Percentiles rank a stretch among this genome's conserved stretches.
Conservation (phyloP, 495 filamentous ascomycete species). For the Pyrenopolyporus hunteri region DNA sequence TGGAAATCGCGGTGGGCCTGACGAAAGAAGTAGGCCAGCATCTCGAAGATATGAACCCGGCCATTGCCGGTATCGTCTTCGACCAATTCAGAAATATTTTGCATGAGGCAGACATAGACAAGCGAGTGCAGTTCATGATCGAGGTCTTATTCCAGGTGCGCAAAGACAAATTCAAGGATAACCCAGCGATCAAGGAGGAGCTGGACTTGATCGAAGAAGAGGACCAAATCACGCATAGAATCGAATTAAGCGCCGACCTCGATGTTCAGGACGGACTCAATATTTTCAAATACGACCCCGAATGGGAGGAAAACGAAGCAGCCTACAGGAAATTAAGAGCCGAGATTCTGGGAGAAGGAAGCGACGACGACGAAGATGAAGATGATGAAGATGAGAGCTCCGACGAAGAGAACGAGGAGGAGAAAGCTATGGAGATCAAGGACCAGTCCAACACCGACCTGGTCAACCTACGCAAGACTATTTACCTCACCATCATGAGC, state of each 20-base stretch:
- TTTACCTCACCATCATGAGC: conserved; percentile 97
- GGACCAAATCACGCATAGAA: conserved; percentile 91
- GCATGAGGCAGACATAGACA: conserved; percentile 95
- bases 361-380: conserved; percentile 74
- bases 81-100: conserved; percentile 95
- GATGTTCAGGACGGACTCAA: conserved; percentile 85
- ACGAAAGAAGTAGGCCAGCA: conserved; percentile 91
- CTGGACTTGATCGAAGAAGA: conserved; percentile 96
- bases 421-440: conserved; percentile 86
- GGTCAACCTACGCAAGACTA: conserved; percentile 88
- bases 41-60: conserved; percentile 88
- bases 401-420: conserved; percentile 75
- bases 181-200: conserved; percentile 87
- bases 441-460: conserved; percentile 96
- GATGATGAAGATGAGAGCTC: conserved; percentile 77
- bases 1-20: conserved; percentile 94
- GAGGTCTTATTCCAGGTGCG: conserved; percentile 96
- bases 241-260: conserved; percentile 79
- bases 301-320: conserved; percentile 90
- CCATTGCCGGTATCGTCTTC: conserved; percentile 86
- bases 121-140: conserved; percentile 97
- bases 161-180: conserved; percentile 96
- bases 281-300: conserved; percentile 90
- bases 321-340: conserved; percentile 88
- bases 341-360: conserved; percentile 92